phyloP scores from a whole-genome alignment of 1,139 yeast species.

The Meyerozyma guilliermondii region DNA sequence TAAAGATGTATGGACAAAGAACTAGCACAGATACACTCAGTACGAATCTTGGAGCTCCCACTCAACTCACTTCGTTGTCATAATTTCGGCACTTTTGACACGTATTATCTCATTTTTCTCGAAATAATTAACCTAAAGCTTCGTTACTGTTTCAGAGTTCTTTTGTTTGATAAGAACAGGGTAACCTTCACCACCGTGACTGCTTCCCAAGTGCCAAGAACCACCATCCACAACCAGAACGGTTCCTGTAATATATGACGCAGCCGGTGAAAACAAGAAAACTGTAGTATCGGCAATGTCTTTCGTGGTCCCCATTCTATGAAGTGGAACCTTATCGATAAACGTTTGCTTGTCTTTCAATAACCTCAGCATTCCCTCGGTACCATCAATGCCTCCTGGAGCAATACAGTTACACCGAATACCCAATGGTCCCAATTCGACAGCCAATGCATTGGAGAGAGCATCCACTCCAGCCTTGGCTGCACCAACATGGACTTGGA shows the following conservation, averaged over 20 bases:
- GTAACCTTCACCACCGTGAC: conserved; percentile 7
- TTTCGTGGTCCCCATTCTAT: conserved; percentile 11
- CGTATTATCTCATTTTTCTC: no score
- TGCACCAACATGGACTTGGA: conserved; percentile 15
- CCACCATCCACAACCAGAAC: conserved; percentile 15
- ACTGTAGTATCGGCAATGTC: conserved; percentile 14
- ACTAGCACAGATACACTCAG: no score
- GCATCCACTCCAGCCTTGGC: conserved; percentile 17
- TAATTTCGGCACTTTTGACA: no score
- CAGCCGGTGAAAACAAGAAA: conserved; percentile 13
- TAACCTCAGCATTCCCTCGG: conserved; percentile 13
- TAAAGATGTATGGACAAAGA: no score
- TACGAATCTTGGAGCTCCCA: no score
- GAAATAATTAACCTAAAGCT: background rate
- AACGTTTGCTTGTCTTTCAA: conserved; percentile 4
- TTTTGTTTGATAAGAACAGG: conserved; percentile 8
- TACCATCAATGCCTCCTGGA: conserved; percentile 14
- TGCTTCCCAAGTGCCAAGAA: conserved; percentile 12
- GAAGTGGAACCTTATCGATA: conserved; percentile 8
- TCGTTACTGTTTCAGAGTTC: conserved; percentile 4
- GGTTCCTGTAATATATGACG: conserved; percentile 12
- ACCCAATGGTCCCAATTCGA: conserved; percentile 15
- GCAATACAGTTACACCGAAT: conserved; percentile 14
- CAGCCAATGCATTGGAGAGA: conserved; percentile 13
- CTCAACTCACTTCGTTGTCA: no score